A percentile compares a stretch with the other conserved stretches of the same genome.
These are phyloP conservation scores for Yarrowia divulgata DNA, from an alignment of 805 yeast species.

Conservation along the genomic window DNA sequence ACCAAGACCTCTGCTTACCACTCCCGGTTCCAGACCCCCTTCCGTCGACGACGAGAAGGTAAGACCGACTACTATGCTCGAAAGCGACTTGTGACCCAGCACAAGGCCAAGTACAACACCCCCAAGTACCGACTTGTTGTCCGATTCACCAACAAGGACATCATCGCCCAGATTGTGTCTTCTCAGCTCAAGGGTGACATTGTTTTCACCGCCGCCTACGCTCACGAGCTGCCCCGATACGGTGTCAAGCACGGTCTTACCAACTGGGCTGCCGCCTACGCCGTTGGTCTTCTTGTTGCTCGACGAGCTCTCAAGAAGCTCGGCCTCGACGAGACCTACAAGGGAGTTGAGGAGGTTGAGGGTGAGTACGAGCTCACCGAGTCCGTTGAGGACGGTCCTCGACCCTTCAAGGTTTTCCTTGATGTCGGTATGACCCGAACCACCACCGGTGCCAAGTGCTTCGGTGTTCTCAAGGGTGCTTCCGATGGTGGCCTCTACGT, in stretches of 20 bases:
- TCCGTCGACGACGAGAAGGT: slow-evolving; percentile 99
- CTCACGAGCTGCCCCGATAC: slow-evolving; percentile 98
- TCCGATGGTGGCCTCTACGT: slow-evolving; percentile 99
- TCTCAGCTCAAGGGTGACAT: slow-evolving; percentile 97
- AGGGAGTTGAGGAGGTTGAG: slow-evolving; percentile 98
- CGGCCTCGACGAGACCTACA: slow-evolving; percentile 97
- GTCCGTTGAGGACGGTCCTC: slow-evolving; percentile 99
- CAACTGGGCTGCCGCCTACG: slow-evolving; percentile 99
- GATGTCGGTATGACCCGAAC: slow-evolving; percentile 99
- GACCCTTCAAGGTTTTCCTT: slow-evolving; percentile 99
- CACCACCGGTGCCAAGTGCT: slow-evolving; percentile 99
- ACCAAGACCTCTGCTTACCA: slow-evolving; percentile 91
- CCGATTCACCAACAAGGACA: slow-evolving; percentile 99
- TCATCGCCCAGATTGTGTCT: slow-evolving; percentile 96
- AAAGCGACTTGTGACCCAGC: slow-evolving; percentile 99
- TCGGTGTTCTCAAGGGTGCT: slow-evolving; percentile 99
- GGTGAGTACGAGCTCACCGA: slow-evolving; percentile 99
- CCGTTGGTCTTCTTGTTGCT: slow-evolving; percentile 97
- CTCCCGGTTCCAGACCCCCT: slow-evolving; percentile 99
- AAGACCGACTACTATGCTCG: slow-evolving; percentile 99
- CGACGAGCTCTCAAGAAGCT: slow-evolving; percentile 98
- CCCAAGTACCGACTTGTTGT: slow-evolving; percentile 99
- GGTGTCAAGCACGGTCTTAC: slow-evolving; percentile 98
- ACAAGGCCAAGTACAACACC: slow-evolving; percentile 99
- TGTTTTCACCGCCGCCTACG: slow-evolving; percentile 96